phyloP scores from a whole-genome alignment of 2,329 filamentous ascomycete genomes.

The Sporothrix inflata region DNA sequence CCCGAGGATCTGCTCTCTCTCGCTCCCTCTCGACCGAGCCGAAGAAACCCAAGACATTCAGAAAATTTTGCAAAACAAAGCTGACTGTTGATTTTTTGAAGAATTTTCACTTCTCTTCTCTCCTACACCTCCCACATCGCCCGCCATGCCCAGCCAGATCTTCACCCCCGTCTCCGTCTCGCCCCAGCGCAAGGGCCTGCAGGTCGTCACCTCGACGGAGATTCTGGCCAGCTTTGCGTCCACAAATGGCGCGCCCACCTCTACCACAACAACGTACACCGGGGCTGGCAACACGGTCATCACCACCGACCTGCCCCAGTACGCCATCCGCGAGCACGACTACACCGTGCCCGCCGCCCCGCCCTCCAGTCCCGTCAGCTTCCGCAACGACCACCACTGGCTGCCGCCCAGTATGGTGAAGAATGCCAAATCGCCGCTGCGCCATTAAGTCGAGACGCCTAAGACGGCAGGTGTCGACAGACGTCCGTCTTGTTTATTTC shows the following conservation, averaged over 20 bases:
- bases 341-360: constrained; percentile 68
- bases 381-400: constrained; percentile 61
- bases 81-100: constrained; percentile 2
- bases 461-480: too few species aligned
- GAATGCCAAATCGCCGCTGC: constrained; percentile 21
- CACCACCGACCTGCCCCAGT: constrained; percentile 52
- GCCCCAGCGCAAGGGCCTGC: constrained; percentile 50
- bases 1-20: constrained; percentile 4
- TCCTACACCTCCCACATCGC: constrained; percentile 22
- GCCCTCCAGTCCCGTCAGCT: constrained; percentile 66
- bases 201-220: constrained; percentile 53
- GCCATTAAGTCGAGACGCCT: neutral
- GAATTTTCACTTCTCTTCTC: neutral
- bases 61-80: neutral
- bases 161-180: constrained; percentile 54
- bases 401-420: constrained; percentile 42
- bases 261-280: neutral
- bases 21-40: constrained; percentile 6
- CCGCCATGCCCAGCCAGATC: constrained; percentile 49
- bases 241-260: constrained; percentile 40
- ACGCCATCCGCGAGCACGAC: constrained; percentile 59
- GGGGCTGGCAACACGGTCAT: constrained; percentile 43
- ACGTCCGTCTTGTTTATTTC: neutral
- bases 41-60: neutral
- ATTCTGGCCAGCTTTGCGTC: constrained; percentile 58